Conservation (phyloP, 2,329 filamentous ascomycete species). For the Penicillium sp. region DNA sequence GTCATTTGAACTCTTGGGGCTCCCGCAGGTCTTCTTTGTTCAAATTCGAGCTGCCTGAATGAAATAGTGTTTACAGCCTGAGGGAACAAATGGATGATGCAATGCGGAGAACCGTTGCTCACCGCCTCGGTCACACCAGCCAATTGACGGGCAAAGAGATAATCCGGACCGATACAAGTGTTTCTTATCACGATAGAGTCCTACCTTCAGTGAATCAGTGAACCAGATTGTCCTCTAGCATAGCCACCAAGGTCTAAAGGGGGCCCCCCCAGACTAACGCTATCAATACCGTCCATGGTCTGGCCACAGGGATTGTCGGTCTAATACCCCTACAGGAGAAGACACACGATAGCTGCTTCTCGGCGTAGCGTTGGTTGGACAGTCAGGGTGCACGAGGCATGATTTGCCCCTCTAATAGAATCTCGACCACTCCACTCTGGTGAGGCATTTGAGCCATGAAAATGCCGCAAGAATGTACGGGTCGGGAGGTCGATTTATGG, state of each 20-base stretch:
- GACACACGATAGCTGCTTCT: constrained; percentile 1
- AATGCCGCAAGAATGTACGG: constrained; percentile 9
- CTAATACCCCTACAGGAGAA: not conserved
- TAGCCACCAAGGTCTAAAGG: not conserved
- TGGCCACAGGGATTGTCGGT: constrained; percentile 16
- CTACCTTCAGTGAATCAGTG: not conserved
- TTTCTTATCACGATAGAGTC: constrained; percentile 1
- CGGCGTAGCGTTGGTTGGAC: constrained; percentile 3
- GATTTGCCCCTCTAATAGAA: constrained; percentile 8
- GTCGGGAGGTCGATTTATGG: constrained; percentile 1
- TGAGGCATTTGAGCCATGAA: constrained; percentile 16
- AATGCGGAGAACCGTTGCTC: constrained; percentile 20
- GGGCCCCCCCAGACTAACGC: constrained; percentile 1
- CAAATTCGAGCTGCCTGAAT: not conserved
- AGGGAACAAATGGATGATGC: constrained; percentile 11
- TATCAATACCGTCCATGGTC: constrained; percentile 21
- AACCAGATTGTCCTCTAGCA: not conserved
- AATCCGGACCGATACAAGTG: constrained; percentile 6
- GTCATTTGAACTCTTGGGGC: too few relatives aligned
- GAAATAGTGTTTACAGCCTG: too few relatives aligned
- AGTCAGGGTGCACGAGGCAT: constrained; percentile 5
- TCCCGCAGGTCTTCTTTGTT: not conserved
- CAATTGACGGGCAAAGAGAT: constrained; percentile 15
- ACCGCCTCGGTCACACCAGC: constrained; percentile 16
- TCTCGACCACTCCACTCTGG: constrained; percentile 12